Conservation (phyloP, 441 rosid genomes). For the Geranium incanum region DNA sequence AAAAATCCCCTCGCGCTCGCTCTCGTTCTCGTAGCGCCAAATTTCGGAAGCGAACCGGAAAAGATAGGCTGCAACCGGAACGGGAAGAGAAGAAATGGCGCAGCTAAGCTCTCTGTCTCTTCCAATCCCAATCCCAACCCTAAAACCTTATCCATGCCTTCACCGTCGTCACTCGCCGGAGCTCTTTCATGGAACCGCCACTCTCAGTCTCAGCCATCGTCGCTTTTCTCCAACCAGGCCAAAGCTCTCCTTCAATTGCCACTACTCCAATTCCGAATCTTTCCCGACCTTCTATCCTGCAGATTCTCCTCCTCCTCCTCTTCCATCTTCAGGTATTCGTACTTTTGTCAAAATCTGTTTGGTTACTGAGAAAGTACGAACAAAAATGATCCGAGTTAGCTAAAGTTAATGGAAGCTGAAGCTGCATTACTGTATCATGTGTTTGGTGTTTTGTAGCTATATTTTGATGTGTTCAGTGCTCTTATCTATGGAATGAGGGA, state of each 20-base stretch:
- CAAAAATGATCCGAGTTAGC: background rate
- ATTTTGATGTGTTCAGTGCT: background rate
- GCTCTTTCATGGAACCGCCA: background rate
- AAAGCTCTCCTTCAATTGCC: slow-evolving; percentile 41
- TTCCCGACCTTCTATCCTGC: slow-evolving; percentile 21
- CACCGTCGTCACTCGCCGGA: slow-evolving; percentile 5
- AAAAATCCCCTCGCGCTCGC: background rate
- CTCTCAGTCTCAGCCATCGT: background rate
- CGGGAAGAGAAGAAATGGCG: slow-evolving; percentile 11
- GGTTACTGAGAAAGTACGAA: background rate
- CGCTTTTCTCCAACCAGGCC: slow-evolving; percentile 13
- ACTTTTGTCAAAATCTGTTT: slow-evolving; percentile 2
- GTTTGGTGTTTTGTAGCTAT: background rate
- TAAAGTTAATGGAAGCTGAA: background rate
- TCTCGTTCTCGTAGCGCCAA: background rate
- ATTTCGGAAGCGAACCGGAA: background rate
- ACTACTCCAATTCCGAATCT: slow-evolving; percentile 20
- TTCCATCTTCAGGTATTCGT: slow-evolving; percentile 23
- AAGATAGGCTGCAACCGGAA: background rate
- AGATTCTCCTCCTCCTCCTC: slow-evolving; percentile 22
- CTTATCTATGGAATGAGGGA: background rate
- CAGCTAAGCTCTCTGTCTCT: slow-evolving; percentile 10
- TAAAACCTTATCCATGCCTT: slow-evolving; percentile 12
- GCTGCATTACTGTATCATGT: background rate
- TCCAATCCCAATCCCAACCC: slow-evolving; percentile 14